Conservation (phyloP, 2,329 filamentous ascomycete species). For the Pseudonectria buxi region DNA sequence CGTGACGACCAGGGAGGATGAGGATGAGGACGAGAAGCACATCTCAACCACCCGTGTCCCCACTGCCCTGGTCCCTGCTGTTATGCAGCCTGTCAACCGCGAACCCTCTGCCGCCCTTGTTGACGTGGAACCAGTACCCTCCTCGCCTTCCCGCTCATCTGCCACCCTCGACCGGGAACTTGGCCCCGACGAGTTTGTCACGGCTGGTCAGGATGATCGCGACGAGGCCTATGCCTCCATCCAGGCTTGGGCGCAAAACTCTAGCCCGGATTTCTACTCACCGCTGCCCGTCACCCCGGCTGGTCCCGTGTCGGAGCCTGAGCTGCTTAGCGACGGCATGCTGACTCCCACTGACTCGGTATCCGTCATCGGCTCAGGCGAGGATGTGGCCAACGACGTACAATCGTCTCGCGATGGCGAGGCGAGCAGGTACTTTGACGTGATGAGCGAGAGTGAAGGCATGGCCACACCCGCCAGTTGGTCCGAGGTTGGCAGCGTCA, state of each 20-base stretch:
- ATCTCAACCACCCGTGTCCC: too few relatives aligned
- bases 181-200: slow-evolving; percentile 43
- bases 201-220: slow-evolving; percentile 41
- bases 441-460: slow-evolving; percentile 54
- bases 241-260: slow-evolving; percentile 57
- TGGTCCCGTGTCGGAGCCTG: slow-evolving; percentile 43
- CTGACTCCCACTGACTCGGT: slow-evolving; percentile 54
- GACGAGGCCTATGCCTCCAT: slow-evolving; percentile 52
- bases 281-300: slow-evolving; percentile 48
- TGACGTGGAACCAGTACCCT: slow-evolving; percentile 22
- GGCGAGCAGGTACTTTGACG: slow-evolving; percentile 40
- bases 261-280: slow-evolving; percentile 51
- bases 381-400: slow-evolving; percentile 40
- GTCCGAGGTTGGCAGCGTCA: slow-evolving; percentile 58
- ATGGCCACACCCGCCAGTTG: slow-evolving; percentile 56
- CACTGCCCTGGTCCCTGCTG: slow-evolving; percentile 4
- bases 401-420: slow-evolving; percentile 31
- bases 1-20: slow-evolving; percentile 41
- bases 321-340: slow-evolving; percentile 45
- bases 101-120: slow-evolving; percentile 26
- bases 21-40: slow-evolving; percentile 8
- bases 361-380: slow-evolving; percentile 46
- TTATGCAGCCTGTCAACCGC: slow-evolving; percentile 15
- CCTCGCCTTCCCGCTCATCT: slow-evolving; percentile 12
- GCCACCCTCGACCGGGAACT: slow-evolving; percentile 31